Conservation (phyloP, 2,329 filamentous ascomycete genomes). For the Fusarium agapanthi region DNA sequence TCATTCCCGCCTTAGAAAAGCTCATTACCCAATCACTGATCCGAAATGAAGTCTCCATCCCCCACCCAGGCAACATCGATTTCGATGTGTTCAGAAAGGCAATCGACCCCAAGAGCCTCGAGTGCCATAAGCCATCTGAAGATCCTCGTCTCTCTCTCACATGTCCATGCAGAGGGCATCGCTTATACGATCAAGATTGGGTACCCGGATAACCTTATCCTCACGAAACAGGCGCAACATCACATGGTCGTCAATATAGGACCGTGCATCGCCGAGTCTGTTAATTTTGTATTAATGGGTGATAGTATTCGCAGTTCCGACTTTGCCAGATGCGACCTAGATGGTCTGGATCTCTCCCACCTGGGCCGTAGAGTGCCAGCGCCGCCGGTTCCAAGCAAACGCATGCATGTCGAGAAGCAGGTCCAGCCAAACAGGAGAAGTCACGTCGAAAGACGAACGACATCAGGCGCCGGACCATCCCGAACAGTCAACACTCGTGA, state of each 20-base stretch:
- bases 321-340: too few species aligned
- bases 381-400: background rate
- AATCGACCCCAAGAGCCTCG: fast-evolving
- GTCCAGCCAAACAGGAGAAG: background rate
- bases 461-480: fast-evolving
- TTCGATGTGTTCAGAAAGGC: too few species aligned
- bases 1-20: too few species aligned
- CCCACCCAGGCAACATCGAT: too few species aligned
- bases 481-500: background rate
- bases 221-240: background rate
- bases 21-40: too few species aligned
- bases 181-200: background rate
- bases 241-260: background rate
- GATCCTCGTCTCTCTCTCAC: too few species aligned
- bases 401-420: background rate
- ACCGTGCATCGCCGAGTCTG: background rate
- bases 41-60: too few species aligned
- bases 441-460: background rate
- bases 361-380: background rate
- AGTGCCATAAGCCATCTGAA: too few species aligned
- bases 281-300: background rate
- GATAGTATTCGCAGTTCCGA: background rate
- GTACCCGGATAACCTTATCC: background rate
- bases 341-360: too few species aligned
- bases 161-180: too few species aligned